Evolutionary conservation across 176 grass and related monocot genomes (phyloP), one percentile per base, ranked within the genome.

Genomic region (Raddia distichophylla): DNA sequence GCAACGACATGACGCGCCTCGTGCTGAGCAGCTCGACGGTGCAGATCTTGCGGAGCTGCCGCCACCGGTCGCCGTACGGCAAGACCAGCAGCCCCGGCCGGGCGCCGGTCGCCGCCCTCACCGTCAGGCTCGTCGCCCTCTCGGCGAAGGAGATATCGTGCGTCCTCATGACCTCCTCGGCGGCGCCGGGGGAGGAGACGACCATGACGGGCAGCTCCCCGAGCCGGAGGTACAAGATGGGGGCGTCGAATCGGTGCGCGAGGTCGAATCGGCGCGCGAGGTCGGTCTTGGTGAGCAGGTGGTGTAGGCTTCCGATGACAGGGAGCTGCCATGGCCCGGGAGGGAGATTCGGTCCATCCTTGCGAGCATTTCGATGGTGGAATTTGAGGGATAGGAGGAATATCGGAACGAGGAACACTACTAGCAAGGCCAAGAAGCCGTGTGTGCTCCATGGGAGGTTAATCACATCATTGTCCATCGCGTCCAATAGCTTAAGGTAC

Each of bases 41-140:
- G 86, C 81, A 79, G 58, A 84, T 79, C 69, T 53, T 74, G 9
- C 81, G 81, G 18, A 89, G 49, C 40, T 73, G 48, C 9, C 81
- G 68, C 82, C 87, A 89, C 47, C 49, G 10, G 11, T 53, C 20
- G 40, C 69, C 62, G 77, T 84, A 89, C 3, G 87, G 75, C 0
- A 75, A 32, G 46, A 52, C 34, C 45, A 51, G 10, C 6, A 78
- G 9, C 43, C 60, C 75, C 15, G 47, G 8, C 7, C 43, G 17
- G 75, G 63, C 75, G 13, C 13, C 58, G 50, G 46, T 19, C 9
- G 64, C 5, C 16, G 54, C 47, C 78, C 20, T 52, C 10, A 51
- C 18, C 2, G 58, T 47, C 12, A 37, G 75, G 19, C 33, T 64
- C 18, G 73, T 14, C 54, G 86, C 71, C 20, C 86, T 49, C 50